Conservation (phyloP, 108 stramenopile species). For the Fragilariopsis cylindrus region DNA sequence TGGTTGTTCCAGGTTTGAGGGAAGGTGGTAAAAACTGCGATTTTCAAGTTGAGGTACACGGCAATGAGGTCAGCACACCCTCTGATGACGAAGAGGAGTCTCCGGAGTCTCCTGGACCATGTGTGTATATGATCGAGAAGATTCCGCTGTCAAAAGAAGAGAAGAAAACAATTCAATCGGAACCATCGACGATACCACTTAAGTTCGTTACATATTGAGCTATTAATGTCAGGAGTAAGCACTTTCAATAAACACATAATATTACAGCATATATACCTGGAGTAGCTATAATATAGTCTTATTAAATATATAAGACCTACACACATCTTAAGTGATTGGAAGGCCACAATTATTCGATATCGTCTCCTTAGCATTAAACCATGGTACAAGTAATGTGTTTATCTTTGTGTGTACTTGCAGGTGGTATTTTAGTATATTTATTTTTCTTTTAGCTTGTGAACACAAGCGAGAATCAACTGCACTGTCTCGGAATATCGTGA, state of each 20-base stretch:
- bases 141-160: not conserved
- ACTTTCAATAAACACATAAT: no score
- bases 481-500: no score
- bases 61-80: slow-evolving; percentile 46
- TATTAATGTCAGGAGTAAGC: no score
- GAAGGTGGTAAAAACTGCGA: slow-evolving; percentile 23
- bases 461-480: no score
- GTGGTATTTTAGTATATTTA: not conserved
- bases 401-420: no score
- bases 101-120: slow-evolving; percentile 44
- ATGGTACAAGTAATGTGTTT: not conserved
- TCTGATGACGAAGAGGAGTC: slow-evolving; percentile 39
- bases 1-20: slow-evolving; percentile 64
- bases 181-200: slow-evolving; percentile 28
- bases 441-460: not conserved
- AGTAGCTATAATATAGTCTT: no score
- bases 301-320: no score
- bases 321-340: no score
- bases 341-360: not conserved
- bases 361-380: slow-evolving; percentile 9
- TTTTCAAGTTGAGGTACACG: slow-evolving; percentile 71
- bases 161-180: not conserved
- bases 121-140: slow-evolving; percentile 61
- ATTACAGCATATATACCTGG: no score
- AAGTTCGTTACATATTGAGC: slow-evolving; percentile 42